Percentiles rank a stretch among this genome's conserved stretches.
phyloP scores from a whole-genome alignment of 768 basidiomycete genomes.

The Cyclocybe cylindracea region DNA sequence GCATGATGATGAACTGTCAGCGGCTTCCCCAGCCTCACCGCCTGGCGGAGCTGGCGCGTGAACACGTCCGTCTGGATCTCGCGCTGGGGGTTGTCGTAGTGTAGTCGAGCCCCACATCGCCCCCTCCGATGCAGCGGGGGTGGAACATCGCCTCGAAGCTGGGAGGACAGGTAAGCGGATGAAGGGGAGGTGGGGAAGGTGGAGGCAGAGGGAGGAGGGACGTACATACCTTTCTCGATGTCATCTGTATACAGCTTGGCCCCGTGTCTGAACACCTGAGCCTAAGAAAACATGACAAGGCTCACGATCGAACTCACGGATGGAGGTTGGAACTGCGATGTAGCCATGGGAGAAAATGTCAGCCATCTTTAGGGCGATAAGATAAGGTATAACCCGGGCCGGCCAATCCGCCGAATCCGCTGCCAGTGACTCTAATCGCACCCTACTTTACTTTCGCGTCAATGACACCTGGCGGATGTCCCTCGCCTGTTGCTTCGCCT shows the following conservation, averaged over 20 bases:
- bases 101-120: constrained; percentile 87
- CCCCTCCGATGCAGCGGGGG: constrained; percentile 84
- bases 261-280: constrained; percentile 53
- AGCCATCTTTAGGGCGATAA: too few relatives aligned
- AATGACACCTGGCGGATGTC: too few relatives aligned
- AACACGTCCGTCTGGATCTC: constrained; percentile 69
- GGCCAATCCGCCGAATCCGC: too few relatives aligned
- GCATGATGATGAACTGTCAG: constrained; percentile 86
- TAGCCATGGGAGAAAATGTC: too few relatives aligned
- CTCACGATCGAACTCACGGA: constrained; percentile 50
- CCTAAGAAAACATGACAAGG: background rate
- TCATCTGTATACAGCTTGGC: constrained; percentile 68
- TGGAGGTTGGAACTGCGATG: too few relatives aligned
- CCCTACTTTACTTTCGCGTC: too few relatives aligned
- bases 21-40: constrained; percentile 72
- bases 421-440: too few relatives aligned
- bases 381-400: too few relatives aligned
- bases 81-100: constrained; percentile 78
- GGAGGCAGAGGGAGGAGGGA: background rate
- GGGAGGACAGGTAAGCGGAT: background rate
- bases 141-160: constrained; percentile 78
- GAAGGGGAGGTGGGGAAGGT: too few relatives aligned
- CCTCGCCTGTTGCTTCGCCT: too few relatives aligned
- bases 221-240: constrained; percentile 70
- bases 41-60: constrained; percentile 64